Base-by-base conservation (phyloP, 306 rosid species). In the Rosa rugosa region DNA sequence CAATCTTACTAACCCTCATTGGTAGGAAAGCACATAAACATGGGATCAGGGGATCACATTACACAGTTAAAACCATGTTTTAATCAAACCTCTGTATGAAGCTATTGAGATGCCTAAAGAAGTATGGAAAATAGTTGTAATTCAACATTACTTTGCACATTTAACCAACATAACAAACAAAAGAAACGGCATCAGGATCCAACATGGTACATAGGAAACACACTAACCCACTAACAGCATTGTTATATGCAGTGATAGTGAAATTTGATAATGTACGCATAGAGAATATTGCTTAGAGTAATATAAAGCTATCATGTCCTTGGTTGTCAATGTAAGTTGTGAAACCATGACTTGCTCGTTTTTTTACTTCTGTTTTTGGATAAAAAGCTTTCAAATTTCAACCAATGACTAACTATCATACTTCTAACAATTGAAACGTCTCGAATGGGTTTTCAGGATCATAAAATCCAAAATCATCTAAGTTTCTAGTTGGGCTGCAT, bases 401-500 rank as follows among this genome's bases (percentile, higher is more conserved):
- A 67, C 6, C 23, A 4, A 41, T 77, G 14, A 70, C 59, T 23
- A 22, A 51, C 38, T 46, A 57, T 22, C 75, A 78, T 40, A 46
- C 11, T 22, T 73, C 31, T 31, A 68, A 20, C 80, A 79, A 83
- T 25, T 44, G 20, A 83, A 45, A 41, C 2, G 46, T 68, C 59
- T 44, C 47, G 46, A 49, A 72, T 54, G 62, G 70, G 38, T 53
- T 66, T 25, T 78, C 51, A 41, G 17, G 45, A 73, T 51, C 45
- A 70, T 60, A 20, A 36, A 49, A 79, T 71, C 74, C 80, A 47
- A 73, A 73, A 49, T 56, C 76, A 56, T 45, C 57, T 59, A 75
- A 25, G 25, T 51, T 64, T 45, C 73, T 59, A 79, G 75, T 70
- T 17, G 46, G 63, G 78, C 76, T 65, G 68, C 77, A 71, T 50